Evolutionary conservation across 306 rosid genomes (phyloP), one percentile per base, ranked within the genome.

Genomic region (Rosa rugosa): DNA sequence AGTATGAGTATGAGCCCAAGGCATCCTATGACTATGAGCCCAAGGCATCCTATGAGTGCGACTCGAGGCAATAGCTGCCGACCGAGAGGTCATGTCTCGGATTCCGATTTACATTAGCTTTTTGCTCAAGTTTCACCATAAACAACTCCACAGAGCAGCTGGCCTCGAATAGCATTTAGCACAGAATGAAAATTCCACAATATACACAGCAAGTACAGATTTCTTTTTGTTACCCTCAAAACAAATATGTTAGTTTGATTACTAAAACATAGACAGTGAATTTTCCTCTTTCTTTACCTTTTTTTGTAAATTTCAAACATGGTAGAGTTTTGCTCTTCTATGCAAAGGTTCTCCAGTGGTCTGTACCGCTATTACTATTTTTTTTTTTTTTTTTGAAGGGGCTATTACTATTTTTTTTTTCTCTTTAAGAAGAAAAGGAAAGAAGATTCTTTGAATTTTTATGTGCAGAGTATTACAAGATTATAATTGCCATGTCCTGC

Each of bases 1-100:
- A 64, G 18, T 34, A 34, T 64, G 69, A 34, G 17, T 31, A 70
- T 68, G 63, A 85, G 76, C 70, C 80, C 83, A 51, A 11, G 80
- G 47, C 49, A 67, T 17, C 71, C 46, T 9, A 67, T 40, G 49
- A 67, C 14, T 67, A 3, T 18, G 71, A 85, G 76, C 67, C 80
- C 83, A 38, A 11, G 77, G 47, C 27, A 67, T 17, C 71, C 47
- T 17, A 67, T 40, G 71, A 65, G 4, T 36, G 38, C 22, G 6
- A 38, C 6, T 77, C 88, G 47, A 41, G 60, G 56, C 18, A 81
- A 80, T 76, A 71, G 69, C 34, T 60, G 71, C n/a, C 81, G 81
- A 81, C 77, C 78, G 34, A 84, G 74, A 82, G 31, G 81, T 12
- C 79, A 75, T 44, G 87, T 80, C 69, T 77, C 81, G 11, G 91